These are phyloP conservation scores for Triticum timopheevii DNA, from an alignment of 176 grass and related monocot species.

Conservation along the genomic window DNA sequence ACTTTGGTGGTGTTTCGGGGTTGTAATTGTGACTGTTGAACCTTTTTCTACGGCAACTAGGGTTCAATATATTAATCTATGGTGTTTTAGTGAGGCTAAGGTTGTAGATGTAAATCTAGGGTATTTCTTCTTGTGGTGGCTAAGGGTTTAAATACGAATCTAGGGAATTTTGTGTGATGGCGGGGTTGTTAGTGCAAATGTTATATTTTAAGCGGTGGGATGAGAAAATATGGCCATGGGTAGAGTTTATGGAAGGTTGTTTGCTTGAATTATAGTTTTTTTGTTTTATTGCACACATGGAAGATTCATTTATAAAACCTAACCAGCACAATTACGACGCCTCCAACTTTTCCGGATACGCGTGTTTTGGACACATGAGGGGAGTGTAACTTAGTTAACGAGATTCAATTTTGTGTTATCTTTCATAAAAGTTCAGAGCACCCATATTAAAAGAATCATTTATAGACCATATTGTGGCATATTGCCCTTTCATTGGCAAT, in stretches of 20 bases:
- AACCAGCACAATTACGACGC: background rate
- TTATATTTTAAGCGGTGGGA: background rate
- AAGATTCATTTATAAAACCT: background rate
- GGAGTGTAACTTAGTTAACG: background rate
- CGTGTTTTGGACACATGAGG: background rate
- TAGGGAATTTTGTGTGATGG: background rate
- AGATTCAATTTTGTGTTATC: background rate
- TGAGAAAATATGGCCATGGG: background rate
- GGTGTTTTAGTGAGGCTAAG: background rate
- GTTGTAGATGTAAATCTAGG: background rate
- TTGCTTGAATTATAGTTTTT: background rate
- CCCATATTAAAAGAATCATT: background rate
- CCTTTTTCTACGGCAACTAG: too few species aligned
- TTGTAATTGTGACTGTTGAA: background rate
- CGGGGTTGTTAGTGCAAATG: background rate
- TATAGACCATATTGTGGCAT: background rate
- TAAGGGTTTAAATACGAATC: background rate
- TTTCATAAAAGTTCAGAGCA: background rate
- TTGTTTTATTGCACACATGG: background rate
- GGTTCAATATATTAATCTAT: background rate
- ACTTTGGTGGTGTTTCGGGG: background rate
- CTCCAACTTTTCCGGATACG: background rate
- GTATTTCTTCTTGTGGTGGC: background rate
- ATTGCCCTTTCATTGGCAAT: background rate
- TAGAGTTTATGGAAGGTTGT: background rate